Base-by-base conservation (phyloP, 768 basidiomycete genomes). In the Psilocybe subaeruginosa region DNA sequence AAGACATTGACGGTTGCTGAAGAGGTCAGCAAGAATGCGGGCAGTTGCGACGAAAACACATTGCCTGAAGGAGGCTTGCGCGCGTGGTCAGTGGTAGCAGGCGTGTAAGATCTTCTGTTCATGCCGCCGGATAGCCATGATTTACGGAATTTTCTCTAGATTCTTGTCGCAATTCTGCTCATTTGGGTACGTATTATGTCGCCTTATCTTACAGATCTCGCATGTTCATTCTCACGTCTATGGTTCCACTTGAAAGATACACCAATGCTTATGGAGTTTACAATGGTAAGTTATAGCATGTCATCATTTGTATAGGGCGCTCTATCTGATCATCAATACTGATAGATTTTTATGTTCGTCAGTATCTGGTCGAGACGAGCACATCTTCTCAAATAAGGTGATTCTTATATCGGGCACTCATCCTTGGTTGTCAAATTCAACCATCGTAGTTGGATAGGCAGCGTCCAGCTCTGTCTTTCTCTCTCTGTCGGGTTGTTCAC, bases 11-110 rank as follows among this genome's bases (percentile, higher is more conserved):
- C 43, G 17, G 60, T 51, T 33, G 37, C 45, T 11, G 45, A 48
- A n/a, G 58, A 64, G 12, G 17, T 51, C 4, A 43, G n/a, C 11
- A 47, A 46, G 4, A 52, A n/a, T 48, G 59, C 47, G 35, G 47
- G 47, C n/a, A 57, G 59, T 39, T 49, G 43, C 23, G 58, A 65
- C 7, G 60, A 60, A 11, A 14, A 39, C 3, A 33, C 54, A 27
- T 66, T 68, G 64, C 73, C 77, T 17, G 79, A 81, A 37, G 79
- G 80, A n/a, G 80, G 80, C 7, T 66, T 66, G 64, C 67, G 73
- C 52, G 80, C 77, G 4, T 82, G 80, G 82, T 64, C 74, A 27
- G 76, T 77, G 8, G 74, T 82, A 23, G 17, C 72, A n/a, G 82
- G 82, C 54, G 79, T 78, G 78, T 81, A 63, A 65, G 76, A 68